Conservation (phyloP, 768 basidiomycete genomes). For the Hemileccinum rubropunctum region DNA sequence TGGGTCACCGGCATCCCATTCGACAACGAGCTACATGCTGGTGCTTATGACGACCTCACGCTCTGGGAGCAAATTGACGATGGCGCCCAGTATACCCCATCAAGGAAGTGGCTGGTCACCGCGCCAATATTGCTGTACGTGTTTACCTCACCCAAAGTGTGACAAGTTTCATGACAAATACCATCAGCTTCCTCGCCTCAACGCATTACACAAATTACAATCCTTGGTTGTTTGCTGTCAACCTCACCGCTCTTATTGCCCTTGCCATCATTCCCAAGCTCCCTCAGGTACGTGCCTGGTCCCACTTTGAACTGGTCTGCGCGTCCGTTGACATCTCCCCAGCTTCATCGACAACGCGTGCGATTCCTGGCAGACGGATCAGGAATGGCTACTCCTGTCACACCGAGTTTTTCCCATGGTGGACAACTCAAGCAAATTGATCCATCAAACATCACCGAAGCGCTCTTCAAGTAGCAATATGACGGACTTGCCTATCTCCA, state of each 20-base stretch:
- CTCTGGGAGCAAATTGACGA: conserved; percentile 99
- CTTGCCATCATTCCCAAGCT: conserved; percentile 92
- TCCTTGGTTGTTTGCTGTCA: conserved; percentile 89
- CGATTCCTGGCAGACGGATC: conserved; percentile 71
- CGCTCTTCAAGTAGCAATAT: conserved; percentile 39
- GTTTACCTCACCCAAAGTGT: not conserved
- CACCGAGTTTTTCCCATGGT: conserved; percentile 54
- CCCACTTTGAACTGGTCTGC: conserved; percentile 3
- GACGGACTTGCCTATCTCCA: conserved; percentile 8
- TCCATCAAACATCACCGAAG: conserved; percentile 44
- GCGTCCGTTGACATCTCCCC: conserved; percentile 16
- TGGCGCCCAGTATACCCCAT: conserved; percentile 97
- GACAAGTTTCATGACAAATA: not conserved
- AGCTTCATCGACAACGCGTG: conserved; percentile 83
- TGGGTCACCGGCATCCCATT: conserved; percentile 98
- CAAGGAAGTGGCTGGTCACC: conserved; percentile 94
- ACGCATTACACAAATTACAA: conserved; percentile 99
- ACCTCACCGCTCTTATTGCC: conserved; percentile 71
- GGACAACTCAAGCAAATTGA: conserved; percentile 34
- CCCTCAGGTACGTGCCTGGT: conserved; percentile 64
- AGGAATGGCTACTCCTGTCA: conserved; percentile 63
- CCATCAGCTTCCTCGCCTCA: conserved; percentile 83
- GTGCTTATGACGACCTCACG: conserved; percentile 96
- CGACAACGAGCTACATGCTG: conserved; percentile 79
- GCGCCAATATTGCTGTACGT: conserved; percentile 88